Base-by-base conservation (phyloP, 352 stramenopile genomes). In the Plasmopara muralis region DNA sequence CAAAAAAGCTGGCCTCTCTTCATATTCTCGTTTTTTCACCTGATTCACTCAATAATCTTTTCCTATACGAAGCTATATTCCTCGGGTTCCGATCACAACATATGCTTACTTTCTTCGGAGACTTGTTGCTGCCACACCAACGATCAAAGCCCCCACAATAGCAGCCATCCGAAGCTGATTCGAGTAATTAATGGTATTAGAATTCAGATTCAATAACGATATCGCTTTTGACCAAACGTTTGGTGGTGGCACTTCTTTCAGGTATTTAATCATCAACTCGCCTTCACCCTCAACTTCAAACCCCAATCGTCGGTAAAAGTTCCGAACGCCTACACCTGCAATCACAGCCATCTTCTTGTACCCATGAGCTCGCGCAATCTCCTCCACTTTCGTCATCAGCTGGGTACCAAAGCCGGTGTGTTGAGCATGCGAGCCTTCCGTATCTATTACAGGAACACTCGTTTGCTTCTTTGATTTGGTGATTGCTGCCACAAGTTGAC, bases 261-360 rank as follows among this genome's bases (percentile, higher is more conserved):
- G 54, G 46, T 88, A 67, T 56, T 95, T 95, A 57, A 93, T 89
- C 79, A 95, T 91, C 29, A 90, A 57, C 46, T 93, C 85, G 1
- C 83, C 85, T 5, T 93, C 77, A 15, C 78, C 79, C 66, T 93
- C 81, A 15, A 95, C 72, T 54, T 91, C 81, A 59, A 93, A 96
- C 5, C 87, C 87, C 39, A 95, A 62, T 10, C 77, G 74, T n/a
- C 85, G 71, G 57, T 97, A 97, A 52, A 96, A 97, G 55, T 94
- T 93, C 28, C 88, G 80, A 40, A 95, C 85, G 38, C 88, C 88
- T n/a, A 97, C 83, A 40, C 88, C 88, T 8, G 83, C 81, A 49
- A 96, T 96, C 30, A 96, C 86, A 12, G 82, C 86, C 35, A 96
- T 56, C 68, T 95, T 95, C 9, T 67, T 73, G 55, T 80, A 87